Percentiles rank a stretch among this genome's conserved stretches.
Conservation (phyloP, 768 basidiomycete genomes). For the Coprinopsis strossmayeri region DNA sequence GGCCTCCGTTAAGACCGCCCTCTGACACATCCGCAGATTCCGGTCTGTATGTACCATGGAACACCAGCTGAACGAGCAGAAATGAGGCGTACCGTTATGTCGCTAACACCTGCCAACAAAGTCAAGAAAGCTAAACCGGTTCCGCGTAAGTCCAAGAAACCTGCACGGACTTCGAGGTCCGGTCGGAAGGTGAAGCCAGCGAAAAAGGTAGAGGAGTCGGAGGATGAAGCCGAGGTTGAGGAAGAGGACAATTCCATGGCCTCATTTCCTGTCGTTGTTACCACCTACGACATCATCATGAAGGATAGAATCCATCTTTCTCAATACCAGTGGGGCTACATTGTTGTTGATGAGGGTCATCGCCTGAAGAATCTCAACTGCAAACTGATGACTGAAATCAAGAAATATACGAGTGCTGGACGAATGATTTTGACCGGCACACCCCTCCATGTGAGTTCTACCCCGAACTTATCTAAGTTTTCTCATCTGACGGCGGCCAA, state of each 20-base stretch:
- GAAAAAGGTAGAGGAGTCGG: conserved; percentile 12
- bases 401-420: conserved; percentile 76
- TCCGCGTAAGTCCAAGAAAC: conserved; percentile 14
- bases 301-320: conserved; percentile 60
- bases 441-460: conserved; percentile 73
- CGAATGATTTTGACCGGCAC: conserved; percentile 95
- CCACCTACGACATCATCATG: conserved; percentile 92
- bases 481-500: conserved; percentile 2
- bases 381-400: conserved; percentile 85
- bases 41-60: conserved; percentile 90
- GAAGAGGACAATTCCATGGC: conserved; percentile 16
- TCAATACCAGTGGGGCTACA: conserved; percentile 78
- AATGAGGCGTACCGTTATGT: conserved; percentile 60
- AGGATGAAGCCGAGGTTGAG: conserved; percentile 16
- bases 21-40: conserved; percentile 46
- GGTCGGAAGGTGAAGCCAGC: conserved; percentile 13
- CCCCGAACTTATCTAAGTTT: neutral
- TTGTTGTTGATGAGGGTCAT: conserved; percentile 96
- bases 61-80: conserved; percentile 74
- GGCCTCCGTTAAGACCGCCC: neutral
- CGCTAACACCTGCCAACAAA: conserved; percentile 18
- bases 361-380: conserved; percentile 92
- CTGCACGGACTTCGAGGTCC: neutral
- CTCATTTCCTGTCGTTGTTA: conserved; percentile 74
- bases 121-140: conserved; percentile 13